These are phyloP conservation scores for Alternaria postmessia DNA, from an alignment of 2,329 filamentous ascomycete genomes.

Conservation along the genomic window DNA sequence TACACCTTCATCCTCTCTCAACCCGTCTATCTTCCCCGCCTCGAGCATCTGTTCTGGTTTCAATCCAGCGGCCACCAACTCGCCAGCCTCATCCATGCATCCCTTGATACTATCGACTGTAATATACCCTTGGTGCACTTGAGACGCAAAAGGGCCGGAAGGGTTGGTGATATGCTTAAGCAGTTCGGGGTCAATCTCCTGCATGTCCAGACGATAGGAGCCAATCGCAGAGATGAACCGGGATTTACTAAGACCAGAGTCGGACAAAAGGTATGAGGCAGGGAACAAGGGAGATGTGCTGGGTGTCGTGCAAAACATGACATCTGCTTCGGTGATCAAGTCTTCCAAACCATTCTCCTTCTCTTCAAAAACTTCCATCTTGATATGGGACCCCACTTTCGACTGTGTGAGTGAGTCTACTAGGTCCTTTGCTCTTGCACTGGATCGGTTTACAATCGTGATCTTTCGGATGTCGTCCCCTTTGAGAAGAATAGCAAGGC, in stretches of 20 bases:
- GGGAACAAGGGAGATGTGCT: conserved; percentile 56
- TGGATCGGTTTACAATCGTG: conserved; percentile 36
- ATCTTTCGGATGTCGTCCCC: conserved; percentile 44
- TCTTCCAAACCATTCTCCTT: neutral
- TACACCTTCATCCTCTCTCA: neutral
- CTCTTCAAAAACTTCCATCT: neutral
- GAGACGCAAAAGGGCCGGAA: conserved; percentile 1
- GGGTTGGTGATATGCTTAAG: conserved; percentile 34
- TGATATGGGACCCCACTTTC: neutral
- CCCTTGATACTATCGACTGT: conserved; percentile 48
- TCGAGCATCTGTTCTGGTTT: conserved; percentile 21
- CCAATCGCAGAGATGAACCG: conserved; percentile 41
- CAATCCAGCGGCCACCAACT: conserved; percentile 54
- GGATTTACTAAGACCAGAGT: conserved; percentile 13
- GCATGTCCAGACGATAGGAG: conserved; percentile 53
- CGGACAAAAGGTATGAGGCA: conserved; percentile 40
- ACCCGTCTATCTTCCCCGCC: conserved; percentile 10
- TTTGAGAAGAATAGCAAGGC: conserved; percentile 53
- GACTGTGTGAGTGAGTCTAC: conserved; percentile 13
- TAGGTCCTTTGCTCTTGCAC: conserved; percentile 17
- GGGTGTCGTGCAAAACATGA: conserved; percentile 61
- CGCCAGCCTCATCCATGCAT: conserved; percentile 57
- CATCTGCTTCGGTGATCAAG: conserved; percentile 41
- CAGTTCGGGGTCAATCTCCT: conserved; percentile 58
- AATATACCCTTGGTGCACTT: conserved; percentile 17